Base-by-base conservation (phyloP, 2,329 filamentous ascomycete genomes). In the Meredithiella fracta region DNA sequence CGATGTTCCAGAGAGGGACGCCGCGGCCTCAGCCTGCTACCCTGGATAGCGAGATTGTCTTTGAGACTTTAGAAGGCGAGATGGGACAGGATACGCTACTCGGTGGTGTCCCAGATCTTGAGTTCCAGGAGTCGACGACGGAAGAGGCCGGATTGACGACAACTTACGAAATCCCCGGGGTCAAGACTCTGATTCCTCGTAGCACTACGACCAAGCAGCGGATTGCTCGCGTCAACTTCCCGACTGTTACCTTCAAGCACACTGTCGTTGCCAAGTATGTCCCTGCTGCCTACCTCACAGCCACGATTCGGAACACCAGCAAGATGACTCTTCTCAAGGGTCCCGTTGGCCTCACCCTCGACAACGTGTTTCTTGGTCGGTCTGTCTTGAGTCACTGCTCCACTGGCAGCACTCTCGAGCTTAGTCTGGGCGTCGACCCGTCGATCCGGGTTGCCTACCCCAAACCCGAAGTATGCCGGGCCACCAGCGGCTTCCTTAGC, bases 191-290 rank as follows among this genome's bases (percentile, higher is more conserved):
- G 3, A 63, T 68, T 0, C 76, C 79, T 1, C 73, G 71, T 15
- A 67, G 70, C 29, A 72, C 70, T 0, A 67, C 71, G 0, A 73
- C 72, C 17, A 78, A 79, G 65, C 79, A 83, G 64, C 78, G 79
- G 38, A 76, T 83, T 50, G 74, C 76, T 1, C 73, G 76, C 51
- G 65, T 82, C 50, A 63, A 67, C 8, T 75, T 81, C 59, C 64
- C 69, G 23, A 68, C 70, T 56, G 68, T 82, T 29, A 60, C 66
- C 34, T 80, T 82, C 65, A 73, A 71, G 47, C 75, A 80, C 65
- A 76, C 78, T 51, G 65, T 80, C 34, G 72, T 83, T 2, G 74
- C 79, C 55, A 83, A 83, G 66, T 75, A 80, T 61, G 75, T 76
- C 57, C 71, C 76, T 1, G 74, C 69, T 2, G 80, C 79, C 1